These are phyloP conservation scores for Phanerochaete carnosa DNA, from an alignment of 768 basidiomycete genomes.

Conservation along the genomic window DNA sequence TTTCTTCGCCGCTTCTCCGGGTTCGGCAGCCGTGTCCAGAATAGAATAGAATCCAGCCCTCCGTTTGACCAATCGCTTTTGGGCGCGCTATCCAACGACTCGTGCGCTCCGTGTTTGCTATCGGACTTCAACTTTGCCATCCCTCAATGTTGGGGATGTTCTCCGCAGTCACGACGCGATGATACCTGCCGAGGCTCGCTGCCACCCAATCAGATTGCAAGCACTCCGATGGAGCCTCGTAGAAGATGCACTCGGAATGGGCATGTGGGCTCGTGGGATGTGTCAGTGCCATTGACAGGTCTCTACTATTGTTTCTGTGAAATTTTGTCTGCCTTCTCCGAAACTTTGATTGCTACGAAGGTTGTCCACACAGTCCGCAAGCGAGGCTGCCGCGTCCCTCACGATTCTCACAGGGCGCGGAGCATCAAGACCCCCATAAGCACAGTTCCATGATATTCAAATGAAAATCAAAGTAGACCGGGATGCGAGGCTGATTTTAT, in stretches of 20 bases:
- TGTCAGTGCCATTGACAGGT: neutral
- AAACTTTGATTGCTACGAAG: neutral
- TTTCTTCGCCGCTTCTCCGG: neutral
- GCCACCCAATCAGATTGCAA: neutral
- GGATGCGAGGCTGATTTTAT: neutral
- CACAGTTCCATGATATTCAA: neutral
- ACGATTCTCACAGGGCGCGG: neutral
- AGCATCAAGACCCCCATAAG: too few relatives aligned
- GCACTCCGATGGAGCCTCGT: neutral
- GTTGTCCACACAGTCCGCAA: neutral
- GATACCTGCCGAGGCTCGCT: neutral
- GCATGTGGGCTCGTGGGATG: neutral
- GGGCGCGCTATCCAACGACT: neutral
- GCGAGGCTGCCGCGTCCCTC: neutral
- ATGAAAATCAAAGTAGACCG: neutral
- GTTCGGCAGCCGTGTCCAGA: neutral
- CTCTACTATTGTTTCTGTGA: neutral
- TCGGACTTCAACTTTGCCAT: neutral
- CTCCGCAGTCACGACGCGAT: neutral
- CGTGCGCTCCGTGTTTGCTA: neutral
- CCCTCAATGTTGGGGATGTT: neutral
- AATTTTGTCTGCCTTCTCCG: neutral
- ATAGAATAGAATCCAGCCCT: neutral
- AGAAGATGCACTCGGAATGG: neutral
- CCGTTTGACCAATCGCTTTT: too few relatives aligned